These are phyloP conservation scores for Xylaria longipes DNA, from an alignment of 495 filamentous ascomycete species.

Conservation along the genomic window DNA sequence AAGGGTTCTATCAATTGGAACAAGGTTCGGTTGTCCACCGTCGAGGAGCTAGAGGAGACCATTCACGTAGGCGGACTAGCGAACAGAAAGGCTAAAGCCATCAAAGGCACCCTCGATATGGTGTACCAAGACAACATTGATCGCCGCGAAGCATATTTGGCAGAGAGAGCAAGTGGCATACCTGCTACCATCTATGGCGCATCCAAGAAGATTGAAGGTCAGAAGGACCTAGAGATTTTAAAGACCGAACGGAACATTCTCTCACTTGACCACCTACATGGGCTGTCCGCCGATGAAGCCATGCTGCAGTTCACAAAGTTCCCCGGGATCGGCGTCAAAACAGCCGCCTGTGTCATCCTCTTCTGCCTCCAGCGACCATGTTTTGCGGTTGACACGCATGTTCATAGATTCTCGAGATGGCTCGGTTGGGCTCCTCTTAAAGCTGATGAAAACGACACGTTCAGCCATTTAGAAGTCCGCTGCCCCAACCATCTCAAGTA, in stretches of 20 bases:
- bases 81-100: conserved; percentile 72
- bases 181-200: conserved; percentile 36
- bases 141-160: conserved; percentile 36
- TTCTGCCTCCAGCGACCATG: conserved; percentile 80
- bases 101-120: conserved; percentile 82
- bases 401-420: conserved; percentile 81
- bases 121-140: conserved; percentile 72
- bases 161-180: conserved; percentile 41
- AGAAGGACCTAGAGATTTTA: conserved; percentile 43
- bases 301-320: conserved; percentile 77
- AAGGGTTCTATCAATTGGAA: conserved; percentile 89
- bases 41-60: conserved; percentile 70
- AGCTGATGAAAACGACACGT: conserved; percentile 72
- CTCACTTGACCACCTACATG: conserved; percentile 80
- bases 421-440: conserved; percentile 78
- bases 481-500: conserved; percentile 91
- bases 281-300: conserved; percentile 68
- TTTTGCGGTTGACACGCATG: conserved; percentile 88
- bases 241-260: conserved; percentile 39
- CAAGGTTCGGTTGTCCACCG: conserved; percentile 68
- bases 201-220: conserved; percentile 36
- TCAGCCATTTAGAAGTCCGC: conserved; percentile 78
- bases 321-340: conserved; percentile 90
- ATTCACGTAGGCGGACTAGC: conserved; percentile 78
- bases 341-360: conserved; percentile 81